phyloP scores from a whole-genome alignment of 805 yeast species.

The Myxozyma mucilagina region DNA sequence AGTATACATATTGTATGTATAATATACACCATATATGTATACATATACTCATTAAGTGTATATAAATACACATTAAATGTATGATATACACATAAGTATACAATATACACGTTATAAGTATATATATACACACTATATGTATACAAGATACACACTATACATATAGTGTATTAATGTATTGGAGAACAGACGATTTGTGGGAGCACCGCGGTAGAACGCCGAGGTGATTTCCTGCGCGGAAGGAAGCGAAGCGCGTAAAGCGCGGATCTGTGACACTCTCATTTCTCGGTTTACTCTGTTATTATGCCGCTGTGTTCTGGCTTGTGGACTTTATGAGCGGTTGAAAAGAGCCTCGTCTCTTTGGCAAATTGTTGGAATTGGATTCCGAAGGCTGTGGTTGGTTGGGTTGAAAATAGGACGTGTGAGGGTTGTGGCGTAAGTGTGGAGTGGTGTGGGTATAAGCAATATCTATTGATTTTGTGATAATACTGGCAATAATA shows the following conservation, averaged over 20 bases:
- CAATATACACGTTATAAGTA: too few relatives aligned
- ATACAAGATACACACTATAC: too few relatives aligned
- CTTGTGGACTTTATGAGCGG: neutral
- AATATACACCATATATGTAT: too few relatives aligned
- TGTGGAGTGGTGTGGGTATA: neutral
- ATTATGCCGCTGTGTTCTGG: too few relatives aligned
- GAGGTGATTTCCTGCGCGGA: neutral
- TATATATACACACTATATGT: too few relatives aligned
- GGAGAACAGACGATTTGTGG: neutral
- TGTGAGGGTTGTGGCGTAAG: neutral
- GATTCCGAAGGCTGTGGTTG: conserved; percentile 12
- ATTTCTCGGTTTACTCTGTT: neutral
- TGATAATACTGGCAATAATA: neutral
- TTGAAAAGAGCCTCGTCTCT: neutral
- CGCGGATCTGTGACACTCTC: conserved; percentile 8
- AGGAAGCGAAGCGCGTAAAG: conserved; percentile 9
- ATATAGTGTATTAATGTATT: neutral
- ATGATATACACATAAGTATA: too few relatives aligned
- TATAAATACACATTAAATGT: too few relatives aligned
- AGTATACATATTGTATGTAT: too few relatives aligned
- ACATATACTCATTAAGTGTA: too few relatives aligned
- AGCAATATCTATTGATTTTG: neutral
- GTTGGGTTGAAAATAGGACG: neutral
- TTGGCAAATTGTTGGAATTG: neutral
- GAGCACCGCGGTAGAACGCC: conserved; percentile 2